These are phyloP conservation scores for Leishmania lainsoni DNA, from an alignment of 208 protist genomes.

Conservation along the genomic window DNA sequence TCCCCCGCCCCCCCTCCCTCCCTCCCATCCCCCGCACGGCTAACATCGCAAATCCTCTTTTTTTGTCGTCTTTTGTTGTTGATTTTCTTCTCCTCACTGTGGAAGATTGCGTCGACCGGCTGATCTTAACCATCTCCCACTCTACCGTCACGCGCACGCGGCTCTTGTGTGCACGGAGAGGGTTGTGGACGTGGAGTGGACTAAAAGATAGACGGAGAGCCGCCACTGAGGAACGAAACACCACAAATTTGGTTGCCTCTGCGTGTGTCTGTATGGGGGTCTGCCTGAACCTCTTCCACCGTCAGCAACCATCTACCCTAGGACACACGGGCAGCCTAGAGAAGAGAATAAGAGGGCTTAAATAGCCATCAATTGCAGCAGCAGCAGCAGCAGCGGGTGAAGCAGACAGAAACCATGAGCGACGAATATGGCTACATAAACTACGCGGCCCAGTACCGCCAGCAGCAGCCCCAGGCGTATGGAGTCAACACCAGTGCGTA, in stretches of 20 bases:
- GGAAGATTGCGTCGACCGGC: neutral
- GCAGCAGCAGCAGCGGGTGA: neutral
- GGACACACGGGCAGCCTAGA: neutral
- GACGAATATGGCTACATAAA: constrained; percentile 28
- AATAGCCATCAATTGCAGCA: neutral
- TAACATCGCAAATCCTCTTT: neutral
- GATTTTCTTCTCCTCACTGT: neutral
- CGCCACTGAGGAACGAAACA: neutral
- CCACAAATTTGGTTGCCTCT: neutral
- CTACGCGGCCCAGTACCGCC: constrained; percentile 29
- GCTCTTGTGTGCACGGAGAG: neutral
- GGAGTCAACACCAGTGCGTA: constrained; percentile 6
- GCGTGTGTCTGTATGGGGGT: neutral
- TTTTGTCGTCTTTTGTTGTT: neutral
- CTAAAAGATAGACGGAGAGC: neutral
- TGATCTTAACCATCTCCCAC: neutral
- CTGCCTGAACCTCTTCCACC: neutral
- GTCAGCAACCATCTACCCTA: neutral
- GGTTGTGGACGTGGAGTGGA: neutral
- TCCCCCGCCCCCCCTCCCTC: too few relatives aligned
- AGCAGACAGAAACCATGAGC: constrained; percentile 10
- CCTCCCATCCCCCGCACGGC: too few relatives aligned
- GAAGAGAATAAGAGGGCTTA: neutral
- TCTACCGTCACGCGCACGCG: neutral
- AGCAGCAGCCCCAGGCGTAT: constrained; percentile 32